Evolutionary conservation across 2,329 filamentous ascomycete species (phyloP).

Genomic region (Aspergillus phoenicis): DNA sequence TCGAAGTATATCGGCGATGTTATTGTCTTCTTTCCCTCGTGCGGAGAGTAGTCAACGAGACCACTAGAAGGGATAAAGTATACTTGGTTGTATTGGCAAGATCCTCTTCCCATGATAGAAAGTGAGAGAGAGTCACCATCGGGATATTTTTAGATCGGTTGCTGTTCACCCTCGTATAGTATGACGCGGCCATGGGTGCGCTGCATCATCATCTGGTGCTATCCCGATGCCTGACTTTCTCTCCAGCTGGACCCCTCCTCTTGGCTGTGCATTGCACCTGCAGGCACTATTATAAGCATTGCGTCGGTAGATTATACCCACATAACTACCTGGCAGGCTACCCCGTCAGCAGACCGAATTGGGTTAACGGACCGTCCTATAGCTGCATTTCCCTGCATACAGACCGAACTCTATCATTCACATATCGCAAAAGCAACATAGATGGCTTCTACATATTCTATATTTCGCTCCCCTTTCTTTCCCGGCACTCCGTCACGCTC

Average conservation of each 20-base stretch:
- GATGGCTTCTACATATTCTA: neutral
- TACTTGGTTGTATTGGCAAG: no score
- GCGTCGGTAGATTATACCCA: neutral
- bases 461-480: constrained; percentile 4
- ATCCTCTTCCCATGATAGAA: no score
- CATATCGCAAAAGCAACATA: neutral
- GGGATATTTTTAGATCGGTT: no score
- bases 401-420: neutral
- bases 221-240: no score
- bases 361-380: neutral
- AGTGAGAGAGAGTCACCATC: no score
- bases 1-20: no score
- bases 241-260: neutral
- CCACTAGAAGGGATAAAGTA: no score
- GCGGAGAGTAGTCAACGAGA: no score
- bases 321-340: neutral
- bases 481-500: constrained; percentile 11
- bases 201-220: no score
- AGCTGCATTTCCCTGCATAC: neutral
- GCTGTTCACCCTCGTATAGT: no score
- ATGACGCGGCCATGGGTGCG: no score
- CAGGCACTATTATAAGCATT: neutral
- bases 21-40: no score
- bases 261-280: neutral
- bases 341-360: neutral